Conservation (phyloP, 2,329 filamentous ascomycete species). For the Claviceps spartinae region DNA sequence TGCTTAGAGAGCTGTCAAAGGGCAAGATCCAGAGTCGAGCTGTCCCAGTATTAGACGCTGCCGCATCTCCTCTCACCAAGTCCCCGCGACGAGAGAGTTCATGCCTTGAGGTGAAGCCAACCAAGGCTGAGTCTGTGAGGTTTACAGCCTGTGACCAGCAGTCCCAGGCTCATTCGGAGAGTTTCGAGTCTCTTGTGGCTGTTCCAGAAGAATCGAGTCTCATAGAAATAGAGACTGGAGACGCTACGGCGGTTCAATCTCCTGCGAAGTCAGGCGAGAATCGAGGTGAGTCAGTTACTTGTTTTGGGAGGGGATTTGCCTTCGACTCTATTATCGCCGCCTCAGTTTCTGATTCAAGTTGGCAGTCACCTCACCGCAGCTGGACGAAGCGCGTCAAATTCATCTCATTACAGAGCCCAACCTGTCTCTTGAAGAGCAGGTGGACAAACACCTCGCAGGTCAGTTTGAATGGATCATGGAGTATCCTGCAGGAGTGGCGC, state of each 20-base stretch:
- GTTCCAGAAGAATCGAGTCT: constrained; percentile 17
- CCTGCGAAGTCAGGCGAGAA: background rate
- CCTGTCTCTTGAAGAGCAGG: constrained; percentile 13
- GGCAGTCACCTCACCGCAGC: background rate
- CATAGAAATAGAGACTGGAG: background rate
- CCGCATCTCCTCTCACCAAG: constrained; percentile 2
- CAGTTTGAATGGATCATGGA: constrained; percentile 38
- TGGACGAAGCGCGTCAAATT: background rate
- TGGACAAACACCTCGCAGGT: constrained; percentile 31
- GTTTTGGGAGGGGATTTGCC: background rate
- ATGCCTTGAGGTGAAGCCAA: constrained; percentile 6
- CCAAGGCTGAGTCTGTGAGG: constrained; percentile 7
- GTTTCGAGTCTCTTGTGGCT: constrained; percentile 20
- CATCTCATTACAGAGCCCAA: background rate
- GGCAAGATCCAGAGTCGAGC: constrained; percentile 2
- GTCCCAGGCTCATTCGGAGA: constrained; percentile 17
- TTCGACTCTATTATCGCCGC: background rate
- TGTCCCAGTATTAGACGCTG: background rate
- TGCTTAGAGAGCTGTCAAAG: constrained; percentile 5
- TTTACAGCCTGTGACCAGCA: constrained; percentile 15
- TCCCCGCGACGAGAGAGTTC: background rate
- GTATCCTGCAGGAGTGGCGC: constrained; percentile 18
- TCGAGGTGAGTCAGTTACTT: background rate
- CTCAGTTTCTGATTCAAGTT: background rate
- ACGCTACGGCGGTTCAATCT: background rate